Conservation (phyloP, 495 filamentous ascomycete species). For the Daldinia loculata region DNA sequence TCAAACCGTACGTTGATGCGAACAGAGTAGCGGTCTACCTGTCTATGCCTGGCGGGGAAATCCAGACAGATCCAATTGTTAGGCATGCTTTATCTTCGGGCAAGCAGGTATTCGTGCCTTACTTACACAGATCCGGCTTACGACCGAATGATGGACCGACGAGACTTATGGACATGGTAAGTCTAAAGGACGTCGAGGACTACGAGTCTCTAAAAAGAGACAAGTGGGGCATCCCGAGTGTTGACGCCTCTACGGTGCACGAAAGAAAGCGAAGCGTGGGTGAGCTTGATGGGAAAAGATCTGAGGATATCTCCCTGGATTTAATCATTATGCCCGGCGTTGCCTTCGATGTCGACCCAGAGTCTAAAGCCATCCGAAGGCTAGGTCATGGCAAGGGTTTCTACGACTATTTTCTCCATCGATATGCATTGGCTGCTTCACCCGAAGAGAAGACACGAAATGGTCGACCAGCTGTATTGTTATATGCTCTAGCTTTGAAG, state of each 20-base stretch:
- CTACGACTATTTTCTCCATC: slow-evolving; percentile 90
- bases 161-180: slow-evolving; percentile 93
- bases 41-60: slow-evolving; percentile 87
- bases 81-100: slow-evolving; percentile 76
- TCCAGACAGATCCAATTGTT: slow-evolving; percentile 82
- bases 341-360: slow-evolving; percentile 76
- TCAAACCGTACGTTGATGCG: slow-evolving; percentile 70
- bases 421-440: slow-evolving; percentile 63
- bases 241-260: slow-evolving; percentile 67
- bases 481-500: slow-evolving; percentile 86
- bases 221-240: slow-evolving; percentile 90
- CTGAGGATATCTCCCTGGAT: slow-evolving; percentile 68
- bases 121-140: slow-evolving; percentile 71
- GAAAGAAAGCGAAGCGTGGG: slow-evolving; percentile 75
- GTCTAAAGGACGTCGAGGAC: slow-evolving; percentile 73
- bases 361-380: slow-evolving; percentile 65
- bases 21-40: slow-evolving; percentile 84
- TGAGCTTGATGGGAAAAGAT: slow-evolving; percentile 55
- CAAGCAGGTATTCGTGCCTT: slow-evolving; percentile 91
- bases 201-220: slow-evolving; percentile 79
- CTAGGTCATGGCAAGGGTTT: slow-evolving; percentile 96
- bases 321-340: slow-evolving; percentile 93
- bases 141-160: slow-evolving; percentile 56
- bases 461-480: slow-evolving; percentile 65
- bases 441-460: slow-evolving; percentile 53